Percentiles rank a stretch among this genome's conserved stretches.
Evolutionary conservation across 1,284 basidiomycete species (phyloP).

Genomic region (Rhodotorula sp.): DNA sequence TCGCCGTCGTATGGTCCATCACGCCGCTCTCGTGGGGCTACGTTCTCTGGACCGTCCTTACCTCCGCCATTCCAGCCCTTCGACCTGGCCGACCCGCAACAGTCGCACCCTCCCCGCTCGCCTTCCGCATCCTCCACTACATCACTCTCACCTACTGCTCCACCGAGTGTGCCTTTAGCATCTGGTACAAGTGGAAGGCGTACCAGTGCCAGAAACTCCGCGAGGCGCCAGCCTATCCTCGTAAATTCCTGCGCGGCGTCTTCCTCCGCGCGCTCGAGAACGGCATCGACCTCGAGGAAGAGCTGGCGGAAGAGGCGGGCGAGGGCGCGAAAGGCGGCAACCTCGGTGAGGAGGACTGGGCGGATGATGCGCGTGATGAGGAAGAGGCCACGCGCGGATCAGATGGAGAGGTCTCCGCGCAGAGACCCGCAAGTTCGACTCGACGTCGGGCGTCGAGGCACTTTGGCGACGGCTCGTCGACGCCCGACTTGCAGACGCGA

Average conservation of each 20-base stretch:
- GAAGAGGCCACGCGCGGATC: conserved; percentile 14
- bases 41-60: conserved; percentile 54
- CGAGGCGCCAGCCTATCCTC: conserved; percentile 20
- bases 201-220: conserved; percentile 53
- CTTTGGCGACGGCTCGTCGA: conserved; percentile 19
- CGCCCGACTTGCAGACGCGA: conserved; percentile 21
- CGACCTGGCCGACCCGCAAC: conserved; percentile 15
- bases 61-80: conserved; percentile 5
- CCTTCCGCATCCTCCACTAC: conserved; percentile 24
- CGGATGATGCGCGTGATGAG: not conserved
- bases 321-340: not conserved
- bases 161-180: conserved; percentile 68
- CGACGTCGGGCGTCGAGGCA: too few relatives aligned
- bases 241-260: conserved; percentile 59
- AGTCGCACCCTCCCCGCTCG: not conserved
- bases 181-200: conserved; percentile 65
- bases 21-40: conserved; percentile 70
- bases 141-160: conserved; percentile 28
- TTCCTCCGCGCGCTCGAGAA: conserved; percentile 61
- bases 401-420: not conserved
- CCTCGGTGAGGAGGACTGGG: not conserved
- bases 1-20: conserved; percentile 68
- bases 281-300: conserved; percentile 31
- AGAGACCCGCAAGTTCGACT: too few relatives aligned
- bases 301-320: not conserved